Percentiles rank a stretch among this genome's conserved stretches.
Conservation (phyloP, 108 stramenopile genomes). For the Halocafeteria seosinensis region DNA sequence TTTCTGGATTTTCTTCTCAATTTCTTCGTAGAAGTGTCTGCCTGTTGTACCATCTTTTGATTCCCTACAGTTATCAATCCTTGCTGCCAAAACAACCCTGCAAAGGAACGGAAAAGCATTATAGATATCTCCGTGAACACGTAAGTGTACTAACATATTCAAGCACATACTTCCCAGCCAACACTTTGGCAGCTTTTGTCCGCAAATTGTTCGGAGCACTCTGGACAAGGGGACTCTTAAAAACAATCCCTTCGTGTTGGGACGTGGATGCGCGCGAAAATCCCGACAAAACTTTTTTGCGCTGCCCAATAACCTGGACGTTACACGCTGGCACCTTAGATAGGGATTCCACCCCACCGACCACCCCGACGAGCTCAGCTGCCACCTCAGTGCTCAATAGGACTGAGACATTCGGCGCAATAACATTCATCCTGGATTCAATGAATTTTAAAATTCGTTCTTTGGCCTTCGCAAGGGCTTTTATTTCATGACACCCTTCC, state of each 20-base stretch:
- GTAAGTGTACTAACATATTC: no score
- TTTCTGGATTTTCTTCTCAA: slow-evolving; percentile 59
- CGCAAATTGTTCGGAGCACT: slow-evolving; percentile 46
- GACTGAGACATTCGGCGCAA: slow-evolving; percentile 47
- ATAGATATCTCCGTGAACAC: no score
- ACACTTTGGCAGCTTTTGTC: slow-evolving; percentile 61
- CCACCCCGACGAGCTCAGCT: slow-evolving; percentile 60
- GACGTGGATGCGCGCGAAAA: slow-evolving; percentile 11
- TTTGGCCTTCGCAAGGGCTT: slow-evolving; percentile 12
- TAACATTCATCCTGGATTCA: slow-evolving; percentile 39
- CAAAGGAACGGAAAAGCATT: no score
- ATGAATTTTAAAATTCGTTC: slow-evolving; percentile 46
- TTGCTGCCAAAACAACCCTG: slow-evolving; percentile 23
- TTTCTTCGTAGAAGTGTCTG: slow-evolving; percentile 11
- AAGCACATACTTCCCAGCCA: slow-evolving; percentile 60
- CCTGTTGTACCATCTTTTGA: slow-evolving; percentile 8
- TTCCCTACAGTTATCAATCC: slow-evolving; percentile 4
- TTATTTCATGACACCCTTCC: slow-evolving; percentile 6
- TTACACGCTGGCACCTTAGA: slow-evolving; percentile 59
- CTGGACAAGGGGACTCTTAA: slow-evolving; percentile 57
- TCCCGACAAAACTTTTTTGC: slow-evolving; percentile 18
- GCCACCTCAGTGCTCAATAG: slow-evolving; percentile 62
- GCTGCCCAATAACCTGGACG: slow-evolving; percentile 51
- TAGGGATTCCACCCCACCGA: slow-evolving; percentile 72
- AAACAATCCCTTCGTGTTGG: slow-evolving; percentile 54